Base-by-base conservation (phyloP, 345 rosid species). In the Rhodamnia rubescens region DNA sequence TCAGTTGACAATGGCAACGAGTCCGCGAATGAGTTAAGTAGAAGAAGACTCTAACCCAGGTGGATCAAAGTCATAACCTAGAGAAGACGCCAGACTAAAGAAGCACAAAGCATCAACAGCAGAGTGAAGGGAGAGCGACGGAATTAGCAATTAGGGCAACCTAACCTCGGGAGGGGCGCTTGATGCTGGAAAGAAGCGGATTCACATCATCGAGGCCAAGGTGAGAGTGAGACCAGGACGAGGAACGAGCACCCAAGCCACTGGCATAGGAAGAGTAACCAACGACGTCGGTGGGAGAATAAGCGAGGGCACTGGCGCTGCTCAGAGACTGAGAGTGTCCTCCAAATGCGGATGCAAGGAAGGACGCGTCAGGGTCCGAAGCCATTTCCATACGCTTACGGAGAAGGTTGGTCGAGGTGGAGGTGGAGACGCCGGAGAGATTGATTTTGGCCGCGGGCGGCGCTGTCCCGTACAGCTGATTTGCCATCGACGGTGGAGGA, bases 161-260 rank as follows among this genome's bases (percentile, higher is more conserved):
- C 87, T 53, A 75, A 86, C 87, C 87, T 86, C 69, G 69, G 82
- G 64, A 64, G 85, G 87, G 42, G 11, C 87, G 87, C 85, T 86
- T 86, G 85, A 83, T 74, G 82, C 85, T 42, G 24, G 87, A 50
- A 16, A 82, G 78, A 36, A 85, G 50, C 51, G 87, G 84, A 24
- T 82, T 84, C 49, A 52, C 52, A 52, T 61, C 87, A 47, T 82
- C 58, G 22, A 27, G 78, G 78, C 36, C 21, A 61, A 69, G 78
- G 78, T 18, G 47, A 69, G 78, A 8, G 78, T 32, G 44, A 69
- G 47, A 16, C 78, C 78, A 69, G 78, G 78, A 8, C 47, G 78
- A 29, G 78, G 78, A 29, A 47, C 78, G 40, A 11, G 61, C 61
- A 21, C 53, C 86, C 85, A 52, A 85, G 69, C 50, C 36, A 44